Percentiles rank a stretch among this genome's conserved stretches.
Evolutionary conservation across 1,284 basidiomycete species (phyloP).

Genomic region (Wallemia mellicola): DNA sequence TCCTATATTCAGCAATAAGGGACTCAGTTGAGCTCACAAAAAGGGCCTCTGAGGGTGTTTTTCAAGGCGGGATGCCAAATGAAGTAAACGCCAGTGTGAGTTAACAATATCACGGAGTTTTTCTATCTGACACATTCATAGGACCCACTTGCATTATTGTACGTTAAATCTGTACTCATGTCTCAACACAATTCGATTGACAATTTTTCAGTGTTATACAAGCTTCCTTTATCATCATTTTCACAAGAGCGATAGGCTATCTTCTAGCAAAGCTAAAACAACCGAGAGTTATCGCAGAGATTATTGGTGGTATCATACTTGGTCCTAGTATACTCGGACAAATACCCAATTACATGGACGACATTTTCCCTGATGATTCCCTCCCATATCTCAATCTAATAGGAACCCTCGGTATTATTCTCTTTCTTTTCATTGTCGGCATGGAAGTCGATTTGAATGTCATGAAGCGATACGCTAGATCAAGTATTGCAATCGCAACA

Average conservation of each 20-base stretch:
- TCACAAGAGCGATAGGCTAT: constrained; percentile 15
- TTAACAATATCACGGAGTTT: not conserved
- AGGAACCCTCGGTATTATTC: constrained; percentile 72
- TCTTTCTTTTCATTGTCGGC: constrained; percentile 77
- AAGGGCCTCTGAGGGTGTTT: not conserved
- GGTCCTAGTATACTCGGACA: constrained; percentile 23
- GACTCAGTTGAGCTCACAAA: not conserved
- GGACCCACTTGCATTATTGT: not conserved
- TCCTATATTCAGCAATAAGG: not conserved
- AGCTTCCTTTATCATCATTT: constrained; percentile 14
- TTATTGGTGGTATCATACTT: constrained; percentile 18
- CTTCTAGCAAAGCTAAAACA: constrained; percentile 14
- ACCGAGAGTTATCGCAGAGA: constrained; percentile 16
- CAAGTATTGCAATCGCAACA: constrained; percentile 25
- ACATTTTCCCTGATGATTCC: constrained; percentile 47
- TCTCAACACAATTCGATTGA: constrained; percentile 6
- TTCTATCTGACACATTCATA: not conserved
- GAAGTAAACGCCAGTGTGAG: not conserved
- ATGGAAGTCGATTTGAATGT: constrained; percentile 58
- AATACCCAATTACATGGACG: constrained; percentile 48
- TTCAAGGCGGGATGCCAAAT: not conserved
- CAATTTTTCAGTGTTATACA: constrained; percentile 11
- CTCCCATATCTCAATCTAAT: constrained; percentile 51
- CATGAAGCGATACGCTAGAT: constrained; percentile 41
- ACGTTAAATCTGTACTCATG: too few relatives aligned